Base-by-base conservation (phyloP, 805 yeast species). In the Yamadazyma philogaea region DNA sequence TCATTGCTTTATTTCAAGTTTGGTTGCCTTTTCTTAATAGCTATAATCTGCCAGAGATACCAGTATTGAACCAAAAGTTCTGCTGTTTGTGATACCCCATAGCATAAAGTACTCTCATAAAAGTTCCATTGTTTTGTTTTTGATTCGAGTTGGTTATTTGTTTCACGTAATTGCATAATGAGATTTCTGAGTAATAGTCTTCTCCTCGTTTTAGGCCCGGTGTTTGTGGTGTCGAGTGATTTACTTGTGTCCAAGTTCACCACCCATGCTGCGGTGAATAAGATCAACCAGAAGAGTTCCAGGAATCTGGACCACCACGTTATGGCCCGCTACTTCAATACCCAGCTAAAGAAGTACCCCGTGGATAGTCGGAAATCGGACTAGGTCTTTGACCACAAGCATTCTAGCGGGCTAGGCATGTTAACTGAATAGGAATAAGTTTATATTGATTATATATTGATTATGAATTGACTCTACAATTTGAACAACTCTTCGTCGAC, bases 181-280 rank as follows among this genome's bases (percentile, higher is more conserved):
- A 59, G 53, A 19, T 57, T 56, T 37, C 48, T 53, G 34, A 34
- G 47, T 2, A 54, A 54, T 42, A 57, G 60, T 11, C 50, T 57
- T 1, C 46, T 62, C 19, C 54, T 59, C 37, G 47, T 56, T 22
- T 48, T 62, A 34, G 60, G 64, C 1, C 67, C 67, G 6, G 50
- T 58, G n/a, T 62, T 62, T 40, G 45, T 62, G n/a, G 43, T 62
- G n/a, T 56, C 62, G 4, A 53, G 61, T 7, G 67, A 62, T 27
- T 56, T 59, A 22, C 40, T 62, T 7, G 59, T 57, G 15, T 43
- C 61, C 16, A 52, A 49, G 37, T 57, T 53, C 37, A 52, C 66
- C 10, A 47, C 53, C 2, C 45, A 42, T 19, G 50, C 53, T 14
- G 53, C 53, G 11, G 49, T 49, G 14, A 44, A 44, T 5, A 42